Evolutionary conservation across 371 early-diverging fungal genomes (phyloP), one percentile per base, ranked within the genome.

Genomic region (Chytridium lagenaria): DNA sequence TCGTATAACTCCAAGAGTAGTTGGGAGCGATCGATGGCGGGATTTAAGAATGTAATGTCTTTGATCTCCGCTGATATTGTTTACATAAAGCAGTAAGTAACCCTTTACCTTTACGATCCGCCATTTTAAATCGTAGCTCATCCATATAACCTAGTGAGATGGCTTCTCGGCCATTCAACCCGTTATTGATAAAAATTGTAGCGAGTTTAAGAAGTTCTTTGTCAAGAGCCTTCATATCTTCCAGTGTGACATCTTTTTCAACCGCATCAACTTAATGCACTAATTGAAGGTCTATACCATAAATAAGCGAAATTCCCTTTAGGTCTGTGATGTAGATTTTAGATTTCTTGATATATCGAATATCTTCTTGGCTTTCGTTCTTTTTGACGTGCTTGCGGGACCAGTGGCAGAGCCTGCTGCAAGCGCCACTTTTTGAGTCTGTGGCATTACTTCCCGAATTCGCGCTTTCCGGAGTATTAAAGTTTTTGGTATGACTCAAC

Each of bases 1-100:
- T 81, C 81, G 63, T 80, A 84, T 16, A 84, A 65, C 40, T 87
- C 88, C 39, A 86, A 67, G 51, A 87, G 65, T n/a, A 85, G 31
- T 68, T 87, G 88, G 1, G 83, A 28, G 26, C 88, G 59, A 65
- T 87, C 88, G 1, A 77, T 57, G 16, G 51, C 23, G 1, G 86
- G 84, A 69, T 81, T 83, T 3, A 79, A 55, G 67, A 78, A 87
- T 0, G 86, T 84, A 12, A 69, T 50, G 67, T 85, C 79, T 51
- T 77, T 75, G 15, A 81, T 34, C 1, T 80, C 82, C 19, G 75
- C 81, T 80, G 52, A 10, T 10, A 37, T 7, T 39, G 28, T 2
- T 68, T 19, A 37, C 5, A 2, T 28, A 57, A 39, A 66, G 0
- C n/a, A 34, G 2, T 34, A 1, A 57, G 31, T 2, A 30, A 7